These are phyloP conservation scores for Hygrocybe coccinea DNA, from an alignment of 768 basidiomycete species.

Conservation along the genomic window DNA sequence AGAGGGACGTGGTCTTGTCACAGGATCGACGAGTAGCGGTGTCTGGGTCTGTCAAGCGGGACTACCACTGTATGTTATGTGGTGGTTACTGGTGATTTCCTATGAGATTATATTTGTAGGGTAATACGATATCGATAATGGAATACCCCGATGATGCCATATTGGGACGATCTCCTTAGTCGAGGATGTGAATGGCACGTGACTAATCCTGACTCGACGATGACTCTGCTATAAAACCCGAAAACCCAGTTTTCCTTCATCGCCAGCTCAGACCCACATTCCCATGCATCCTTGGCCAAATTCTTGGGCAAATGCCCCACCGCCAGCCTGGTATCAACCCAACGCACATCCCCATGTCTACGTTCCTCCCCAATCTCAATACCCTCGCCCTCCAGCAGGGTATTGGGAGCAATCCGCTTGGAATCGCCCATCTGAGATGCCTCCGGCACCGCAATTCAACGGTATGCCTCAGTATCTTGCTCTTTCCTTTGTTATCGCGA, in stretches of 20 bases:
- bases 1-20: not conserved
- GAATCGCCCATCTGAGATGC: not conserved
- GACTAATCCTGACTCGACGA: too few species aligned
- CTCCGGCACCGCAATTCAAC: not conserved
- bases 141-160: too few species aligned
- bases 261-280: too few species aligned
- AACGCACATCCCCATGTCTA: slow-evolving; percentile 6
- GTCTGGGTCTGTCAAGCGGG: not conserved
- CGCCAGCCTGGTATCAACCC: slow-evolving; percentile 1
- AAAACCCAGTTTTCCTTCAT: too few species aligned
- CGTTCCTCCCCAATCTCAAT: not conserved
- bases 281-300: slow-evolving; percentile 1
- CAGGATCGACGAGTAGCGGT: not conserved
- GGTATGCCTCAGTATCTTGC: not conserved
- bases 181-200: too few species aligned
- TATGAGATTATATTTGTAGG: not conserved
- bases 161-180: too few species aligned
- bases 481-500: not conserved
- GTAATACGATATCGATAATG: too few species aligned
- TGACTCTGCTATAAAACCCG: too few species aligned
- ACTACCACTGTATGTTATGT: not conserved
- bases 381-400: not conserved
- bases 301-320: not conserved
- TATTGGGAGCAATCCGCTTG: slow-evolving; percentile 5
- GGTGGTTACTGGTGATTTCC: not conserved